phyloP scores from a whole-genome alignment of 306 rosid species.

The Coriaria nepalensis region DNA sequence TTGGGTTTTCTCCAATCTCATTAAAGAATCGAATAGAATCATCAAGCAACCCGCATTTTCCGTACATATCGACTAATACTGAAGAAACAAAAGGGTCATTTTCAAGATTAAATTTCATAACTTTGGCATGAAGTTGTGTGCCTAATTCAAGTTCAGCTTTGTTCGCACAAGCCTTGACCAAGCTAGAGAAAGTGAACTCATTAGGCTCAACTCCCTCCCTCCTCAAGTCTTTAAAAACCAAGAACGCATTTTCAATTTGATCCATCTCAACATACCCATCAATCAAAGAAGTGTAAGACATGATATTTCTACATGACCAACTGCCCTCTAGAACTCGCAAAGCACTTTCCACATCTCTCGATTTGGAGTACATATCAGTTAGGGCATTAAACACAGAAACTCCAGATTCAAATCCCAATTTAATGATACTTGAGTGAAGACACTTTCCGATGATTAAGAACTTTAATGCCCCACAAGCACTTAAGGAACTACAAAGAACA shows the following conservation, averaged over 20 bases:
- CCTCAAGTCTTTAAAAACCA: conserved; percentile 26
- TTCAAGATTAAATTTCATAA: conserved; percentile 32
- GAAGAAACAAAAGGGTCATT: conserved; percentile 33
- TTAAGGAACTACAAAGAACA: conserved; percentile 33
- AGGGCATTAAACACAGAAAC: conserved; percentile 31
- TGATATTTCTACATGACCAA: conserved; percentile 24
- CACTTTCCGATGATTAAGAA: conserved; percentile 25
- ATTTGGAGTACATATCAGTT: conserved; percentile 33
- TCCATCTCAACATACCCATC: conserved; percentile 37
- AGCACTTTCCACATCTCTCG: conserved; percentile 38
- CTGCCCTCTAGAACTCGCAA: conserved; percentile 21
- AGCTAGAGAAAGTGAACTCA: conserved; percentile 50
- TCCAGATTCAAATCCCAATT: conserved; percentile 32
- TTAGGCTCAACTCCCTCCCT: conserved; percentile 35
- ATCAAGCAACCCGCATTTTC: conserved; percentile 41
- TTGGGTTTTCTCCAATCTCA: conserved; percentile 19
- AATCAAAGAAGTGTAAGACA: conserved; percentile 36
- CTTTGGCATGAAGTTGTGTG: conserved; percentile 44
- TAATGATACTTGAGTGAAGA: conserved; percentile 36
- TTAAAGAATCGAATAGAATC: conserved; percentile 26
- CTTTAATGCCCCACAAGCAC: conserved; percentile 29
- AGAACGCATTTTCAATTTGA: conserved; percentile 25
- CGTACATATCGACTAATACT: conserved; percentile 45
- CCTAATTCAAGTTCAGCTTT: conserved; percentile 44
- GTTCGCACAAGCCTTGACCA: conserved; percentile 46